Evolutionary conservation across 2,329 filamentous ascomycete genomes (phyloP), one percentile per base, ranked within the genome.

Genomic region (Apiospora phragmitis): DNA sequence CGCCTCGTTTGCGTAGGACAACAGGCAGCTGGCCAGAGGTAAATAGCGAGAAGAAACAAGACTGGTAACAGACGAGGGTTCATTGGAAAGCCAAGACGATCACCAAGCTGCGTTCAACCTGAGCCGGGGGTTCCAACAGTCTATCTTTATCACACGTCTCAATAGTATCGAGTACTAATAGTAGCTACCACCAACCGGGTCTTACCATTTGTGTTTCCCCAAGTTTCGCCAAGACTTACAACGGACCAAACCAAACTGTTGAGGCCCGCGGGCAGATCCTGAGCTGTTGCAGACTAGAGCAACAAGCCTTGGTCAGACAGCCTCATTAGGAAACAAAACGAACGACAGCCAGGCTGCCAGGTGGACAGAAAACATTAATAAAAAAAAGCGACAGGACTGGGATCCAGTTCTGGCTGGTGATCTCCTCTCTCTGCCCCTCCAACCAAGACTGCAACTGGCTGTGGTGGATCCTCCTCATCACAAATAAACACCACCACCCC

Each of bases 121-220:
- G 38, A 67, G 42, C 42, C 14, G 65, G 65, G 65, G 65, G 65
- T 45, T 67, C 65, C 38, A 41, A 45, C 38, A 45, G 65, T 67
- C 65, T 67, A 67, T 67, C 65, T 67, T 67, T 67, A 67, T 43
- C 65, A 32, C 65, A 67, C 42, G 65, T 62, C 55, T 62, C 55
- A 62, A 62, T 62, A 62, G 55, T 62, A 62, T 38, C 55, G 32
- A 62, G 32, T 38, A 32, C 55, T 62, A 62, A 62, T 62, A 38
- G 55, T 62, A 67, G 65, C 65, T 42, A 45, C 65, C 65, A 32
- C 38, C 42, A 26, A 67, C 38, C 42, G 38, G 65, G 65, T 67
- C 65, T 45, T 42, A 67, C 65, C 42, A 38, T 67, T 43, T 67
- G 65, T 42, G 65, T 67, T 67, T 67, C 65, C 42, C 65, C 65